A percentile compares a stretch with the other conserved stretches of the same genome.
These are phyloP conservation scores for Cladophialophora carrionii DNA, from an alignment of 2,329 filamentous ascomycete genomes.

Conservation along the genomic window DNA sequence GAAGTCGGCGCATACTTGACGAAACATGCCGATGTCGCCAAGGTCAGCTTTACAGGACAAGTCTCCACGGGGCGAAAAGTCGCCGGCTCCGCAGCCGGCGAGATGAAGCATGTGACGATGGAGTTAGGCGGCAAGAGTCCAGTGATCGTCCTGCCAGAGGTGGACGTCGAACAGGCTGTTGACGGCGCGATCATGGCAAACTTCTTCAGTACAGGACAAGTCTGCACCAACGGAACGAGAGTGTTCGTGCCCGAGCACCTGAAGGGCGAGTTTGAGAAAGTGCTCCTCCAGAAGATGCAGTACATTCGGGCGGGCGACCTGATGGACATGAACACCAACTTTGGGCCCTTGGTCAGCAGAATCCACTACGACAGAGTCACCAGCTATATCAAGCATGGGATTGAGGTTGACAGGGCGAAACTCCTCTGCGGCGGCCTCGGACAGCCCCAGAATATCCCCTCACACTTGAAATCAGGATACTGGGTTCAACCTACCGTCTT, in stretches of 20 bases:
- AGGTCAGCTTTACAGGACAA: constrained; percentile 89
- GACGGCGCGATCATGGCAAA: constrained; percentile 92
- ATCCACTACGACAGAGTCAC: constrained; percentile 76
- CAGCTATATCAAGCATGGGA: constrained; percentile 75
- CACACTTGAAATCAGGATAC: constrained; percentile 65
- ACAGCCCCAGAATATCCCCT: constrained; percentile 59
- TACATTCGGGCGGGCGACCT: constrained; percentile 73
- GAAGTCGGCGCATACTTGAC: constrained; percentile 77
- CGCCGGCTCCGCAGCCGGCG: constrained; percentile 71
- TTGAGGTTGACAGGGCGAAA: constrained; percentile 71
- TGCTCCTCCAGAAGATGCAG: constrained; percentile 69
- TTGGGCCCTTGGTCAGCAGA: constrained; percentile 78
- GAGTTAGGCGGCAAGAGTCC: constrained; percentile 88
- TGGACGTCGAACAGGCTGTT: constrained; percentile 76
- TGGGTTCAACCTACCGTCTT: constrained; percentile 86
- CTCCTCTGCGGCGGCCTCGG: constrained; percentile 71
- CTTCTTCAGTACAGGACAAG: constrained; percentile 88
- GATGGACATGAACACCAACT: constrained; percentile 73
- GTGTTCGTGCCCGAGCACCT: constrained; percentile 75
- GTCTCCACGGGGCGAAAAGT: constrained; percentile 83
- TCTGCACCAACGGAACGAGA: constrained; percentile 89
- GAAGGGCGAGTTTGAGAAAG: constrained; percentile 69
- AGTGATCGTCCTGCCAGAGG: constrained; percentile 77
- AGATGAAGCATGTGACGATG: constrained; percentile 91
- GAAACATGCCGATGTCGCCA: constrained; percentile 71